These are phyloP conservation scores for Salvia splendens DNA, from an alignment of 257 asterid genomes.

Conservation along the genomic window DNA sequence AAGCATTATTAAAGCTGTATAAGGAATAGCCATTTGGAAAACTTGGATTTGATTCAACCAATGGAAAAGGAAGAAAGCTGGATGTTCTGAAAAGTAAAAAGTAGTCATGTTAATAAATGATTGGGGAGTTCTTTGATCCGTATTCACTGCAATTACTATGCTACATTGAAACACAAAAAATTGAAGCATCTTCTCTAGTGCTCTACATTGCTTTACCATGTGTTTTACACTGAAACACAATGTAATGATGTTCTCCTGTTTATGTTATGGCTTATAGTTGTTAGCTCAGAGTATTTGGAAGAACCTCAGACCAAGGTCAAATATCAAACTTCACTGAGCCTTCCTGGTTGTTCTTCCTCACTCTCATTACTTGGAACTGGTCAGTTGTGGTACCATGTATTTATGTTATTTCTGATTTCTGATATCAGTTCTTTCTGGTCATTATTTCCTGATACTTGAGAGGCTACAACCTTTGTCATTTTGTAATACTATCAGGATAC, in stretches of 20 bases:
- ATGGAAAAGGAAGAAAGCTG: no score
- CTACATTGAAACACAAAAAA: conserved; percentile 8
- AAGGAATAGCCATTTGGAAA: neutral
- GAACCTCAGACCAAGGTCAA: conserved; percentile 85
- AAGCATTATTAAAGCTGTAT: neutral
- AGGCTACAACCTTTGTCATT: conserved; percentile 19
- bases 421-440: conserved; percentile 12
- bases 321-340: conserved; percentile 59
- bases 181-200: conserved; percentile 14
- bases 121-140: neutral
- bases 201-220: neutral
- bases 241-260: conserved; percentile 15
- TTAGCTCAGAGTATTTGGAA: conserved; percentile 53
- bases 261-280: conserved; percentile 36
- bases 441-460: conserved; percentile 23
- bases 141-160: neutral
- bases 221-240: conserved; percentile 4
- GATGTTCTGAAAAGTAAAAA: neutral
- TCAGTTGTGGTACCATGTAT: conserved; percentile 36
- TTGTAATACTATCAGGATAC: conserved; percentile 54
- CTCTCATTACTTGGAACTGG: conserved; percentile 82
- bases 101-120: neutral
- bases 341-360: conserved; percentile 70
- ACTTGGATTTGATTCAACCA: neutral
- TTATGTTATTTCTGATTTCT: conserved; percentile 11